Evolutionary conservation across 2,329 filamentous ascomycete species (phyloP).

Genomic region (Paracamarosporium sp.): DNA sequence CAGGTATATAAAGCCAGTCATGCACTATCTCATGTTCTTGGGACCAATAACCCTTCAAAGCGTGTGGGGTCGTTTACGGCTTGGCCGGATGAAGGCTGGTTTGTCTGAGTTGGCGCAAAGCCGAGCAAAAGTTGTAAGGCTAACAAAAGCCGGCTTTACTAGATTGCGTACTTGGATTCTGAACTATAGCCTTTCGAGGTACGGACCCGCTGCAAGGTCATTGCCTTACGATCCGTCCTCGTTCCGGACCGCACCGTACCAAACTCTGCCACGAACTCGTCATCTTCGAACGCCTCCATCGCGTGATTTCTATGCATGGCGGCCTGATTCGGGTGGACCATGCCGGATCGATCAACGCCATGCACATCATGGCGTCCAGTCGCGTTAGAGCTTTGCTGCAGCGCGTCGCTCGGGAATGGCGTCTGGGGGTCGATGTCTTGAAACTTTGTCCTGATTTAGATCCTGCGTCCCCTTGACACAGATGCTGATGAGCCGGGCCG

Average conservation of each 20-base stretch:
- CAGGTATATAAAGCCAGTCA: neutral
- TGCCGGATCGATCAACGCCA: neutral
- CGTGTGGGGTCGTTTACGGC: slow-evolving; percentile 20
- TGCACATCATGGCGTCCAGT: slow-evolving; percentile 2
- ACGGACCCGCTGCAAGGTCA: slow-evolving; percentile 28
- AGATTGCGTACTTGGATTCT: slow-evolving; percentile 29
- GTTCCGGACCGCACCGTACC: slow-evolving; percentile 39
- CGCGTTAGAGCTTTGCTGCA: neutral
- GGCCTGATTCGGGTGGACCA: slow-evolving; percentile 4
- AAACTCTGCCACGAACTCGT: slow-evolving; percentile 11
- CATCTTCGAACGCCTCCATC: slow-evolving; percentile 11
- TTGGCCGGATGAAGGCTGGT: slow-evolving; percentile 33
- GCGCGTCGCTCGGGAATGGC: slow-evolving; percentile 1
- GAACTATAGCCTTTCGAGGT: slow-evolving; percentile 30
- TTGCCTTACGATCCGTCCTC: slow-evolving; percentile 16
- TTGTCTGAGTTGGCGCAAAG: slow-evolving; percentile 39
- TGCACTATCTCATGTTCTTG: slow-evolving; percentile 6
- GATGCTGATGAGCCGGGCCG: neutral
- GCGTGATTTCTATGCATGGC: slow-evolving; percentile 14
- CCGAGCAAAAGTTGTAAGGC: slow-evolving; percentile 32
- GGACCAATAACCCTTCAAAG: slow-evolving; percentile 33
- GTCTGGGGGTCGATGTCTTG: neutral
- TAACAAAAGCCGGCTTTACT: slow-evolving; percentile 32
- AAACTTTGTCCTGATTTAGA: slow-evolving; percentile 8
- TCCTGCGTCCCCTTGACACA: slow-evolving; percentile 9